Evolutionary conservation across 2,329 filamentous ascomycete species (phyloP).

Genomic region (Torrubiella hemipterigena): DNA sequence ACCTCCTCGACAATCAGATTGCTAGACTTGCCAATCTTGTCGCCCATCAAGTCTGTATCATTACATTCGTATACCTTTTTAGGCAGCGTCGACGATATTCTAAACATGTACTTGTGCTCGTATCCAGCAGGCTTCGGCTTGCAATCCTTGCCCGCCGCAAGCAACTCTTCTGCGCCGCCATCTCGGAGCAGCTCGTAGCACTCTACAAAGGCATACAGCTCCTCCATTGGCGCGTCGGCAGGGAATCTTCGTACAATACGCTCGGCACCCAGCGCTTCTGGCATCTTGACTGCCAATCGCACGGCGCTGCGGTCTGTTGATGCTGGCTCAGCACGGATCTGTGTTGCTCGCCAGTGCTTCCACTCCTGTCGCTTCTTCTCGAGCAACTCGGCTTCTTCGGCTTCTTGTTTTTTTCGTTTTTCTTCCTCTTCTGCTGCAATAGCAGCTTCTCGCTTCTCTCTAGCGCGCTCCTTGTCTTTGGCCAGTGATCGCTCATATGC

Average conservation of each 20-base stretch:
- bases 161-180: constrained; percentile 15
- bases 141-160: constrained; percentile 18
- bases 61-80: constrained; percentile 67
- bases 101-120: constrained; percentile 73
- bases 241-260: constrained; percentile 68
- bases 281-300: constrained; percentile 56
- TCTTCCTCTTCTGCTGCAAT: constrained; percentile 56
- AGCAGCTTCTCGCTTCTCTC: constrained; percentile 65
- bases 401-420: constrained; percentile 45
- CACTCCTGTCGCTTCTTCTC: constrained; percentile 49
- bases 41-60: constrained; percentile 50
- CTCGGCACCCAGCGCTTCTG: constrained; percentile 47
- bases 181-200: constrained; percentile 59
- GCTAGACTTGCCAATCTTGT: constrained; percentile 68
- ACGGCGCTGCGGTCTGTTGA: constrained; percentile 54
- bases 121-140: constrained; percentile 52
- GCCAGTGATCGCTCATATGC: constrained; percentile 90
- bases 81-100: constrained; percentile 75
- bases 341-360: constrained; percentile 65
- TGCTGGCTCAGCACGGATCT: constrained; percentile 56
- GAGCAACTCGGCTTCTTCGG: constrained; percentile 44
- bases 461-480: constrained; percentile 72
- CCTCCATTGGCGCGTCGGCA: constrained; percentile 61
- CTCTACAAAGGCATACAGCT: constrained; percentile 92
- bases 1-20: constrained; percentile 77